phyloP scores from a whole-genome alignment of 805 yeast genomes.

The Peterozyma toletana region DNA sequence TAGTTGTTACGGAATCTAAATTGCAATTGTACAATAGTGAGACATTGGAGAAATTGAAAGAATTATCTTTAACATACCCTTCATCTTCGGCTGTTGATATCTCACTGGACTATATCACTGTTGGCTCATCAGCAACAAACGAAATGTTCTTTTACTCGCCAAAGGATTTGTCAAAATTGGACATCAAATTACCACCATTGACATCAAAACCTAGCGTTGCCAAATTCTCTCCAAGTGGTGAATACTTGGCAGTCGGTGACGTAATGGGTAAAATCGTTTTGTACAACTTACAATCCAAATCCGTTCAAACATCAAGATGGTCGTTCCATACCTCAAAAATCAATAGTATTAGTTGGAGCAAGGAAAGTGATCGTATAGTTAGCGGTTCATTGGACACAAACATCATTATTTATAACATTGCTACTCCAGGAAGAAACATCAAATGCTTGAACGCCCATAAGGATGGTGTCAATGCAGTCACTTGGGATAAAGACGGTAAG shows the following conservation, averaged over 20 bases:
- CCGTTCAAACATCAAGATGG: slow-evolving; percentile 83
- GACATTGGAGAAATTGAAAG: slow-evolving; percentile 11
- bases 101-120: slow-evolving; percentile 34
- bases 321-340: slow-evolving; percentile 87
- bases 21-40: slow-evolving; percentile 27
- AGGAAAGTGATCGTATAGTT: slow-evolving; percentile 62
- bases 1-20: slow-evolving; percentile 38
- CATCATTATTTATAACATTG: slow-evolving; percentile 72
- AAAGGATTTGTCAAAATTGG: slow-evolving; percentile 17
- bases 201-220: slow-evolving; percentile 59
- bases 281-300: slow-evolving; percentile 45
- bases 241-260: slow-evolving; percentile 78
- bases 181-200: slow-evolving; percentile 31
- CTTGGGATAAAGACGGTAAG: slow-evolving; percentile 48
- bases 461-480: slow-evolving; percentile 73
- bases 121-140: slow-evolving; percentile 38
- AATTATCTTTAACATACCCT: slow-evolving; percentile 24
- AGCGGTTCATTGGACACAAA: slow-evolving; percentile 84
- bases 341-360: slow-evolving; percentile 71
- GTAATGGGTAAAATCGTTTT: slow-evolving; percentile 79
- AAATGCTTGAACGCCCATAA: slow-evolving; percentile 78
- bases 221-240: slow-evolving; percentile 63
- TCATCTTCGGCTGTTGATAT: slow-evolving; percentile 39
- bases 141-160: slow-evolving; percentile 31
- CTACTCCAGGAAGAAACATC: slow-evolving; percentile 68